A percentile compares a stretch with the other conserved stretches of the same genome.
phyloP scores from a whole-genome alignment of 2,329 filamentous ascomycete genomes.

The Elsinoe necatrix region DNA sequence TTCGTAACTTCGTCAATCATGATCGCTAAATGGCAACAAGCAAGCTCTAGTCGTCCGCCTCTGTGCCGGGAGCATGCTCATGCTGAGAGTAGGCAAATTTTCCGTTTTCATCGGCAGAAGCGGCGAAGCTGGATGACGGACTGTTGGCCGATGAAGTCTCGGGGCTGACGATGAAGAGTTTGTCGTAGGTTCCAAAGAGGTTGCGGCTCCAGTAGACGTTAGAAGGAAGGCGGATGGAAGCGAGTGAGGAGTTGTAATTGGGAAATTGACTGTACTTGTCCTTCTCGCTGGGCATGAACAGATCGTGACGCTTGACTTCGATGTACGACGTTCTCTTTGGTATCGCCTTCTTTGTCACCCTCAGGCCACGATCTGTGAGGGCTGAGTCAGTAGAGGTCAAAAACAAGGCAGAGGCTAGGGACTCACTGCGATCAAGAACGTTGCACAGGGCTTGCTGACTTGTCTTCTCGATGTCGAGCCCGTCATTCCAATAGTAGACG shows the following conservation, averaged over 20 bases:
- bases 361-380: constrained; percentile 23
- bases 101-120: constrained; percentile 23
- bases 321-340: constrained; percentile 39
- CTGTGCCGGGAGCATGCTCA: neutral
- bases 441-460: constrained; percentile 39
- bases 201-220: constrained; percentile 39
- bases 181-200: constrained; percentile 38
- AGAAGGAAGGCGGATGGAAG: constrained; percentile 39
- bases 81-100: constrained; percentile 10
- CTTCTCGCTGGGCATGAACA: constrained; percentile 35
- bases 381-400: neutral
- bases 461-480: constrained; percentile 30
- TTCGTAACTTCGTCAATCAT: constrained; percentile 38
- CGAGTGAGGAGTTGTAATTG: constrained; percentile 39
- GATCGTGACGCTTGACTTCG: constrained; percentile 40
- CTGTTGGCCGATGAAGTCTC: constrained; percentile 31
- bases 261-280: constrained; percentile 28
- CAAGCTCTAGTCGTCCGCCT: constrained; percentile 22
- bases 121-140: constrained; percentile 26
- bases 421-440: constrained; percentile 30
- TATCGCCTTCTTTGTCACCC: constrained; percentile 40
- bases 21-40: constrained; percentile 43
- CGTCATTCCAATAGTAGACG: constrained; percentile 39
- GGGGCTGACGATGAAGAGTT: constrained; percentile 43
- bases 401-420: neutral